These are phyloP conservation scores for Brassica hybrid DNA, from an alignment of 441 rosid genomes.

Conservation along the genomic window DNA sequence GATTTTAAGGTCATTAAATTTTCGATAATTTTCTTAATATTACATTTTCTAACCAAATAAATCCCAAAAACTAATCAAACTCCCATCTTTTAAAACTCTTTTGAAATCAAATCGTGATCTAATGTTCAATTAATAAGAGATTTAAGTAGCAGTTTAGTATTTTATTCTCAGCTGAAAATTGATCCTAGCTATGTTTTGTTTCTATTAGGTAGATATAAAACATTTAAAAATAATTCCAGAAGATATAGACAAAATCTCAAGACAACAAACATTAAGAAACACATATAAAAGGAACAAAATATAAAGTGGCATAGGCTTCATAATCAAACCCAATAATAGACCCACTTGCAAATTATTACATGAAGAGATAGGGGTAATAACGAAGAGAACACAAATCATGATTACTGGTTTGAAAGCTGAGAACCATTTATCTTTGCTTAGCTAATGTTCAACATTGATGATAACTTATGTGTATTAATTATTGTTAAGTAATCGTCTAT, in stretches of 20 bases:
- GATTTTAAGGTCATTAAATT: slow-evolving; percentile 36
- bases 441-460: slow-evolving; percentile 17
- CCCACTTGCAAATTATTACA: slow-evolving; percentile 72
- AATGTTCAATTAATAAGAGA: not conserved
- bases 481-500: slow-evolving; percentile 4
- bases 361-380: slow-evolving; percentile 37
- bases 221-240: slow-evolving; percentile 12
- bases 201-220: slow-evolving; percentile 9
- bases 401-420: slow-evolving; percentile 23
- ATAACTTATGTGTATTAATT: not conserved
- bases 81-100: slow-evolving; percentile 31
- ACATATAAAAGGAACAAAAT: not conserved
- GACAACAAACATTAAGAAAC: slow-evolving; percentile 33
- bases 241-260: slow-evolving; percentile 26
- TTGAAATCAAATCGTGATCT: not conserved
- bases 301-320: slow-evolving; percentile 32
- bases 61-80: slow-evolving; percentile 31
- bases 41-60: slow-evolving; percentile 14
- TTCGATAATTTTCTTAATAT: not conserved
- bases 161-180: not conserved
- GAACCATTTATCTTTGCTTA: slow-evolving; percentile 4
- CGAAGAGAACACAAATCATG: slow-evolving; percentile 43
- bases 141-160: not conserved
- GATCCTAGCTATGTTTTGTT: not conserved
- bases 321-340: slow-evolving; percentile 49